These are phyloP conservation scores for Plasmodium knowlesi DNA, from an alignment of 169 alveolate genomes.

Conservation along the genomic window DNA sequence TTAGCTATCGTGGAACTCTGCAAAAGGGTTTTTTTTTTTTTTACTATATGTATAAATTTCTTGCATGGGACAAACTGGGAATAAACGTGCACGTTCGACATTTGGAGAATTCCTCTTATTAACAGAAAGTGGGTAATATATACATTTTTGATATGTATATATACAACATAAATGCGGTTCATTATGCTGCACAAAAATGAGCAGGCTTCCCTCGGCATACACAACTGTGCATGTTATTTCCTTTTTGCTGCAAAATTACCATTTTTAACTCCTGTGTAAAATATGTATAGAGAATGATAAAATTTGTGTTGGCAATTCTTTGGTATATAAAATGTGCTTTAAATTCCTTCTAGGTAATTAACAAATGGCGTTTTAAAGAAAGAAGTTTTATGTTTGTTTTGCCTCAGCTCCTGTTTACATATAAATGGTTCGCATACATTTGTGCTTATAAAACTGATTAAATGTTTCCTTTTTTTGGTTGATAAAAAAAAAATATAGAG, in stretches of 20 bases:
- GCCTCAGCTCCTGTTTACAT: not conserved
- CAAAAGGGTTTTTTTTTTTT: not conserved
- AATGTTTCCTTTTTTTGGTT: not conserved
- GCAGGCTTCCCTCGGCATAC: not conserved
- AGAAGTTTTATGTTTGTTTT: not conserved
- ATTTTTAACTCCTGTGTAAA: not conserved
- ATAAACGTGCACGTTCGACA: not conserved
- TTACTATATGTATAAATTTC: not conserved
- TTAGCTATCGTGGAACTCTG: slow-evolving; percentile 79
- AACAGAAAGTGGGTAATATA: not conserved
- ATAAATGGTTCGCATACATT: not conserved
- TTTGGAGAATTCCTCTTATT: not conserved
- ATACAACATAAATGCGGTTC: not conserved
- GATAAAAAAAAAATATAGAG: not conserved
- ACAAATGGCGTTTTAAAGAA: not conserved
- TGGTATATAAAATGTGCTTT: not conserved
- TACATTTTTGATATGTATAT: not conserved
- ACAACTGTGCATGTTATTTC: not conserved
- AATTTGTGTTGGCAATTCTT: not conserved
- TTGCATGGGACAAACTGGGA: not conserved
- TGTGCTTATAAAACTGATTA: not conserved
- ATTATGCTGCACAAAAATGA: not conserved
- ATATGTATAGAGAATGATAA: not conserved
- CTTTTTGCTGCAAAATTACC: not conserved
- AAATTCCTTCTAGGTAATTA: not conserved